Evolutionary conservation across 192 early-diverging fungal species (phyloP).

Genomic region (Dispira parvispora): DNA sequence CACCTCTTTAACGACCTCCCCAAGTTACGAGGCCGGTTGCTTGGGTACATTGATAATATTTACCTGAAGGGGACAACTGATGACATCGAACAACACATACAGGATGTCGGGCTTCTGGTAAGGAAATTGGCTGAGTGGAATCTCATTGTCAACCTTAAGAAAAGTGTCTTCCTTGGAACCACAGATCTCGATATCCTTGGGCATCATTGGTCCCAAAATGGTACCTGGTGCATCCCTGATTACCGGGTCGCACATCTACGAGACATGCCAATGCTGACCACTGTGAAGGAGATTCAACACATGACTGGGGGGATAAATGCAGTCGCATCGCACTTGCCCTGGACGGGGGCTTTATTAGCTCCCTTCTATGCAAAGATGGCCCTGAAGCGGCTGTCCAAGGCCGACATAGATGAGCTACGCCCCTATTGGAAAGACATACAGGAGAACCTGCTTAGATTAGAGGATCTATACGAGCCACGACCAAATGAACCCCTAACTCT

Average conservation of each 20-base stretch:
- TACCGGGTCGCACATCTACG: constrained; percentile 13
- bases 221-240: constrained; percentile 12
- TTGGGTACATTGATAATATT: constrained; percentile 23
- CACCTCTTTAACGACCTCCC: constrained; percentile 4
- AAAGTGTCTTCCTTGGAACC: constrained; percentile 12
- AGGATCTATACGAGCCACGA: constrained; percentile 12
- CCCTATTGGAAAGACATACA: neutral
- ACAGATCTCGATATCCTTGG: constrained; percentile 1
- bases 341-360: constrained; percentile 12
- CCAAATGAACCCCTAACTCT: constrained; percentile 14
- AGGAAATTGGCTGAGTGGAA: constrained; percentile 1
- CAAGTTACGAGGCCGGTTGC: constrained; percentile 1
- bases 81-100: constrained; percentile 6
- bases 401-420: neutral
- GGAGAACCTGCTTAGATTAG: constrained; percentile 6
- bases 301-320: constrained; percentile 16
- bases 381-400: neutral
- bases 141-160: constrained; percentile 11
- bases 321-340: constrained; percentile 13
- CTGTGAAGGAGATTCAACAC: constrained; percentile 5
- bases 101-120: constrained; percentile 8
- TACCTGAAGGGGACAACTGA: constrained; percentile 14
- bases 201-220: constrained; percentile 6
- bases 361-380: constrained; percentile 16
- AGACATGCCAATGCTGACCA: constrained; percentile 10